Conservation (phyloP, 2,329 filamentous ascomycete genomes). For the Neopestalotiopsis clavispora region DNA sequence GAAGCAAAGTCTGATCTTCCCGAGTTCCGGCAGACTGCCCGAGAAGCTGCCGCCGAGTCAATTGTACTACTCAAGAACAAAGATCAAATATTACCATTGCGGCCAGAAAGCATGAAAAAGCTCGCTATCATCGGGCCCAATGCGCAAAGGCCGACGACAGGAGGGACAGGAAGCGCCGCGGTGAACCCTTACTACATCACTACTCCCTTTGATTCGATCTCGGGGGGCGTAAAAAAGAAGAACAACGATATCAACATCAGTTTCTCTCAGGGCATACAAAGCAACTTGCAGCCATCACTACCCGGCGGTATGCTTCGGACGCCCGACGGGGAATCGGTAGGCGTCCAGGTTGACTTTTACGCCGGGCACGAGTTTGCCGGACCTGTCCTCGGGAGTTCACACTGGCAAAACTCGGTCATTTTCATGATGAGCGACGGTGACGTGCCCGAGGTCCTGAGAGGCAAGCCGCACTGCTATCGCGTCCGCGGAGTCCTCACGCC, state of each 20-base stretch:
- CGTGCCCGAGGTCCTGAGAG: background rate
- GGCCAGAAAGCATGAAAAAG: background rate
- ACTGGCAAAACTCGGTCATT: conserved; percentile 7
- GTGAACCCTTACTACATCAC: conserved; percentile 4
- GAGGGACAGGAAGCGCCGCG: conserved; percentile 3
- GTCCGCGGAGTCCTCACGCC: background rate
- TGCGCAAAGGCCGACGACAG: background rate
- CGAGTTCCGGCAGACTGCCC: background rate
- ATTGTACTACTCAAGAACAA: conserved; percentile 4
- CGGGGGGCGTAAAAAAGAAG: background rate
- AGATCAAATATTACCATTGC: background rate
- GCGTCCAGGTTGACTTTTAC: background rate
- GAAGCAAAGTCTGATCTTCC: background rate
- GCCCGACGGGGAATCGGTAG: background rate
- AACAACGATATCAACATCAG: background rate
- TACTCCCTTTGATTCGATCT: background rate
- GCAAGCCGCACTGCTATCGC: conserved; percentile 6
- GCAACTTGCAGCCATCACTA: background rate
- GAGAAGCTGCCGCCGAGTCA: background rate
- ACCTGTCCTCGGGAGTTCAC: background rate
- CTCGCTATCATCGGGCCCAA: background rate
- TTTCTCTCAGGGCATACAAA: background rate
- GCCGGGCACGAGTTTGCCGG: background rate
- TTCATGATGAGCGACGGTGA: conserved; percentile 7
- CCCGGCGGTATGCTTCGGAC: background rate